phyloP scores from a whole-genome alignment of 2,329 filamentous ascomycete genomes.

The Hypomyces rosellus region DNA sequence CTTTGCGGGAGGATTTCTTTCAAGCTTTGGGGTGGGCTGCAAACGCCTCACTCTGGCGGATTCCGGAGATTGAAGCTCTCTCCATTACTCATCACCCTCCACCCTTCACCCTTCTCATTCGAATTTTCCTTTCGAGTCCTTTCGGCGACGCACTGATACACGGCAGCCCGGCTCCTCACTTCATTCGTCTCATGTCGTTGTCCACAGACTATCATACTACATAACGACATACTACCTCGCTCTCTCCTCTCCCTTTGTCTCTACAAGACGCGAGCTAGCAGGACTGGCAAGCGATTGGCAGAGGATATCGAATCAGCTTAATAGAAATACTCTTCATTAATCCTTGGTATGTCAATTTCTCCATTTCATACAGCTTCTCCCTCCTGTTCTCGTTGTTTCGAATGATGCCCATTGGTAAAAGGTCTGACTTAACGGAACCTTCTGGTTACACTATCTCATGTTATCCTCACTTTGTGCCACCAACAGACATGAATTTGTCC shows the following conservation, averaged over 20 bases:
- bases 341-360: not conserved
- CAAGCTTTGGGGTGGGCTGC: too few species aligned
- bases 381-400: slow-evolving; percentile 13
- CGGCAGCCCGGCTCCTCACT: too few species aligned
- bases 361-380: not conserved
- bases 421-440: slow-evolving; percentile 49
- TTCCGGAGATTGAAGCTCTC: too few species aligned
- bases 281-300: not conserved
- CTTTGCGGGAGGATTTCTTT: too few species aligned
- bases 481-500: slow-evolving; percentile 5
- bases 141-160: too few species aligned
- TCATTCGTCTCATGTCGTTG: too few species aligned
- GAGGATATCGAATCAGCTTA: not conserved
- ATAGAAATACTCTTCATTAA: not conserved
- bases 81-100: too few species aligned
- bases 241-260: not conserved
- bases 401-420: slow-evolving; percentile 60
- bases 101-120: too few species aligned
- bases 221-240: too few species aligned
- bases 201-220: too few species aligned
- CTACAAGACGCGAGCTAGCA: not conserved
- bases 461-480: slow-evolving; percentile 2
- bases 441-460: slow-evolving; percentile 38
- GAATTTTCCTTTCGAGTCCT: too few species aligned
- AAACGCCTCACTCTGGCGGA: too few species aligned